A percentile compares a stretch with the other conserved stretches of the same genome.
Conservation (phyloP, 2,329 filamentous ascomycete species). For the Stachybotrys chlorohalonatus region DNA sequence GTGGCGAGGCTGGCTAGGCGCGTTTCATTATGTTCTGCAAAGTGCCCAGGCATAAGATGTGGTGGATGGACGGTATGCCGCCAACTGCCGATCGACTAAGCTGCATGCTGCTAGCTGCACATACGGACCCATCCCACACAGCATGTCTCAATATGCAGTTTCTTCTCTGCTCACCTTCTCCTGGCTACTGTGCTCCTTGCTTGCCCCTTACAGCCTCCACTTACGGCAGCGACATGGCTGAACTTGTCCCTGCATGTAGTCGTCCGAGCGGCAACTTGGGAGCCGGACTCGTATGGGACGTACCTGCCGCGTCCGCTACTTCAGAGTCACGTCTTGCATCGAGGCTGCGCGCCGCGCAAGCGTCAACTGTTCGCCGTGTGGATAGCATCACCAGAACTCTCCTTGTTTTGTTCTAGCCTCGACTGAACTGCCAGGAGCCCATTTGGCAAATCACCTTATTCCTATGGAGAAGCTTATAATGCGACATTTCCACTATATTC, state of each 20-base stretch:
- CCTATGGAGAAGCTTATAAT: background rate
- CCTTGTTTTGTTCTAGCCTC: background rate
- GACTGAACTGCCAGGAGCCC: background rate
- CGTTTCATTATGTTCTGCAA: background rate
- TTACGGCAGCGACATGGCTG: background rate
- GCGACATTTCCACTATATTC: background rate
- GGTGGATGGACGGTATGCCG: background rate
- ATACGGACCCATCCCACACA: background rate
- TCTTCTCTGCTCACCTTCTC: background rate
- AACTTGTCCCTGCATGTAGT: background rate
- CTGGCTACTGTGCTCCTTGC: background rate
- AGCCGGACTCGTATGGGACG: background rate
- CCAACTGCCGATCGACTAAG: background rate
- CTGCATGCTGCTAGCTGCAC: background rate
- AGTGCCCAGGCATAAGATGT: background rate
- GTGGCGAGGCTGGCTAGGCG: background rate
- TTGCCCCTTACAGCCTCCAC: background rate
- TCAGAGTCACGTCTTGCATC: background rate
- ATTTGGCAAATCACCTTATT: background rate
- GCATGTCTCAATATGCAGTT: background rate
- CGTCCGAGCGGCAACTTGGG: background rate
- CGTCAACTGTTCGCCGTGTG: too few relatives aligned
- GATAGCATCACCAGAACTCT: too few relatives aligned
- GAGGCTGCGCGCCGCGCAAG: background rate
- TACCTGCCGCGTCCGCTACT: background rate